A percentile compares a stretch with the other conserved stretches of the same genome.
Evolutionary conservation across 768 basidiomycete species (phyloP).

Genomic region (Pleurotus citrinopileatus): DNA sequence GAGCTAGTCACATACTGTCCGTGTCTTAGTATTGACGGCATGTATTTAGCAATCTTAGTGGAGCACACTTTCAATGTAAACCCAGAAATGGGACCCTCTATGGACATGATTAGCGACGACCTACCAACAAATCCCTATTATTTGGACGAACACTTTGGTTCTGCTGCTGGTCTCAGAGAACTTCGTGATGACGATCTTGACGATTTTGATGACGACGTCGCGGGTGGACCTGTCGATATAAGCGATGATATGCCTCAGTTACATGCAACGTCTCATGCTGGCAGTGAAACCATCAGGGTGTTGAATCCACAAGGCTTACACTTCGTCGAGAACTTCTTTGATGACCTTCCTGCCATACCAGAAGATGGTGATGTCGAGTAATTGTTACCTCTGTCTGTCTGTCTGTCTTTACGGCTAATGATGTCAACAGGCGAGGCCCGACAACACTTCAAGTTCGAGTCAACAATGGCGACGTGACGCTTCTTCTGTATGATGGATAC

Average conservation of each 20-base stretch:
- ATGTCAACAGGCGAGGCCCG: conserved; percentile 36
- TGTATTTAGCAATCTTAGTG: conserved; percentile 64
- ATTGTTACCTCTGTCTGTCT: conserved; percentile 16
- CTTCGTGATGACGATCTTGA: conserved; percentile 72
- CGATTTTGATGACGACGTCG: conserved; percentile 48
- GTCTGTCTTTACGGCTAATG: conserved; percentile 4
- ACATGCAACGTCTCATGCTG: conserved; percentile 55
- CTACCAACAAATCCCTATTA: conserved; percentile 88
- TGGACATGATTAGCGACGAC: conserved; percentile 91
- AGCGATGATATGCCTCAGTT: conserved; percentile 25
- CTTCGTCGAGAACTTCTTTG: conserved; percentile 72
- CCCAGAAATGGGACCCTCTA: conserved; percentile 74
- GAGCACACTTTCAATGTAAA: conserved; percentile 74
- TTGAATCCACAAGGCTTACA: conserved; percentile 62
- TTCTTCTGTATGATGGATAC: conserved; percentile 90
- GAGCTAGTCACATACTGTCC: conserved; percentile 9
- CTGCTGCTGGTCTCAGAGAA: conserved; percentile 73
- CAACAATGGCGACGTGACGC: conserved; percentile 55
- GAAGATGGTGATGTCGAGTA: conserved; percentile 46
- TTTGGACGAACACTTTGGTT: conserved; percentile 77
- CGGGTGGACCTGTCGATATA: conserved; percentile 20
- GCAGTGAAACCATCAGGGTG: conserved; percentile 86
- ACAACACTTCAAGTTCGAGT: conserved; percentile 53
- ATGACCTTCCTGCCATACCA: conserved; percentile 57
- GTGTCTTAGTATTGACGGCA: neutral